A percentile compares a stretch with the other conserved stretches of the same genome.
phyloP scores from a whole-genome alignment of 148 eudicot genomes.

The Selenicereus undatus region DNA sequence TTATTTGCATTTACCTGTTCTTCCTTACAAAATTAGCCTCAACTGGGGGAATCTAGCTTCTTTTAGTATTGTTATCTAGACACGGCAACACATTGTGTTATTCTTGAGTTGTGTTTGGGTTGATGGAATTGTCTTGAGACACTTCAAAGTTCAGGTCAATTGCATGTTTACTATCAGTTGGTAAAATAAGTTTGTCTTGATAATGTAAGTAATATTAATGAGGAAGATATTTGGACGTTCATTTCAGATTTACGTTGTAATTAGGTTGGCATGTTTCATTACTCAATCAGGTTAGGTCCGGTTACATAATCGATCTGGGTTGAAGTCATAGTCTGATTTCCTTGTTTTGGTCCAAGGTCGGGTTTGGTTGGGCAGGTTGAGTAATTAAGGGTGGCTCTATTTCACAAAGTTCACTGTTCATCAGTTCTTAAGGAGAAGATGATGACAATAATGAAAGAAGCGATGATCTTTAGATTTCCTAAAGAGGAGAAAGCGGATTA shows the following conservation, averaged over 20 bases:
- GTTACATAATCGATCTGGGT: not conserved
- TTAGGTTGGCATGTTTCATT: not conserved
- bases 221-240: not conserved
- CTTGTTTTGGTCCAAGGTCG: not conserved
- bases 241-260: not conserved
- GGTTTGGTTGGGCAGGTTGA: not conserved
- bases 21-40: no score
- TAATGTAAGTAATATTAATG: not conserved
- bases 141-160: not conserved
- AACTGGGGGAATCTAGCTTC: not conserved
- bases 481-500: no score
- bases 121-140: not conserved
- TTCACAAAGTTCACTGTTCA: no score
- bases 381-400: not conserved
- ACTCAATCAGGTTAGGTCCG: not conserved
- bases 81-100: not conserved
- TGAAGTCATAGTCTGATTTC: not conserved
- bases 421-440: no score
- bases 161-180: not conserved
- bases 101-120: not conserved
- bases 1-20: no score
- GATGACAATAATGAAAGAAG: no score
- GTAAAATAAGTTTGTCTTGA: not conserved
- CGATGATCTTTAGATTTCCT: no score
- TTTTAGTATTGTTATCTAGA: not conserved